These are phyloP conservation scores for Amylostereum chailletii DNA, from an alignment of 1,284 basidiomycete species.

Conservation along the genomic window DNA sequence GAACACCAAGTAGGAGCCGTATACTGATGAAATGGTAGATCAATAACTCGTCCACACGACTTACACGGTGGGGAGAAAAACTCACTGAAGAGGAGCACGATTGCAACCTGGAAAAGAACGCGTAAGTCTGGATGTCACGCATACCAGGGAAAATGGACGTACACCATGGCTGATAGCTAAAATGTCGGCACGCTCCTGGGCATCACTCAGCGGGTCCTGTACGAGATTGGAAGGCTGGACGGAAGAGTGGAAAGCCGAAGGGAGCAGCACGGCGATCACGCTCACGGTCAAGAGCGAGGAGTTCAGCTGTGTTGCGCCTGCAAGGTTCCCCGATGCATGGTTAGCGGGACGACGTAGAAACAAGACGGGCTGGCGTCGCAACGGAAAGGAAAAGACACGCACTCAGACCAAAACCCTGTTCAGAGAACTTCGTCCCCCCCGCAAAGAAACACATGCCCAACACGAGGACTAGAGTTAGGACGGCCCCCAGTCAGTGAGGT, in stretches of 20 bases:
- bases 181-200: conserved; percentile 39
- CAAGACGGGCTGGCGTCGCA: neutral
- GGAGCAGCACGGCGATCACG: conserved; percentile 75
- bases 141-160: conserved; percentile 18
- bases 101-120: conserved; percentile 41
- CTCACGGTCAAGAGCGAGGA: conserved; percentile 73
- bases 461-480: conserved; percentile 51
- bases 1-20: conserved; percentile 71
- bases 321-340: neutral
- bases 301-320: conserved; percentile 73
- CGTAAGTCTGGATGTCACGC: conserved; percentile 9
- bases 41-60: conserved; percentile 2
- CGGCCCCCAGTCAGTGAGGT: too few relatives aligned
- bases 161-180: conserved; percentile 76
- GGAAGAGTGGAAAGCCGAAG: conserved; percentile 48
- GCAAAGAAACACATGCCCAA: conserved; percentile 39
- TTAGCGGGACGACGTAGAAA: conserved; percentile 15
- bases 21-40: conserved; percentile 34
- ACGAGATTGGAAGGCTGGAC: conserved; percentile 1
- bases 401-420: conserved; percentile 70
- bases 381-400: conserved; percentile 15
- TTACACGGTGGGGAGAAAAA: conserved; percentile 7
- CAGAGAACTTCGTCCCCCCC: conserved; percentile 58
- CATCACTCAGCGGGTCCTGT: conserved; percentile 13
- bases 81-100: conserved; percentile 75